Conservation (phyloP, 2,329 filamentous ascomycete genomes). For the Alternaria ethzedia region DNA sequence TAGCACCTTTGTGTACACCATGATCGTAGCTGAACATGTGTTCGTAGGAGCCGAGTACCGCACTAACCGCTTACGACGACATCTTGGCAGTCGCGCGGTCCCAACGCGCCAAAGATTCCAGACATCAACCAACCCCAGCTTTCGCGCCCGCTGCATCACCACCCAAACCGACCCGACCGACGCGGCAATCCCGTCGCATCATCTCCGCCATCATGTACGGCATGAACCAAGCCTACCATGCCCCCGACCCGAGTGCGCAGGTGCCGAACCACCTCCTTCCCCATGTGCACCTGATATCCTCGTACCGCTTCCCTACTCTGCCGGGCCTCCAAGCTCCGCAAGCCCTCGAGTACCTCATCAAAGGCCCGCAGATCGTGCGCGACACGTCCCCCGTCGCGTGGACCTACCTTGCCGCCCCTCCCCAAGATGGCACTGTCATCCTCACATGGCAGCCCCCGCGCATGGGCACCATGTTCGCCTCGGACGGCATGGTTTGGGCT, state of each 20-base stretch:
- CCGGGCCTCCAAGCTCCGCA: conserved; percentile 75
- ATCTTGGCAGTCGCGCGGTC: conserved; percentile 18
- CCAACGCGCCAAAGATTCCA: conserved; percentile 27
- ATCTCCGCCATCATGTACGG: conserved; percentile 36
- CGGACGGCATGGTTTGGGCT: conserved; percentile 91
- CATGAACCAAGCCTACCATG: conserved; percentile 44
- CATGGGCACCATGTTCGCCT: conserved; percentile 77
- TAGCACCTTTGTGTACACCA: background rate
- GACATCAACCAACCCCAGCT: conserved; percentile 25
- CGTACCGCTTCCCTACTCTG: conserved; percentile 77
- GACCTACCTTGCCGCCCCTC: conserved; percentile 85
- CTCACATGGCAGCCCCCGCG: conserved; percentile 84
- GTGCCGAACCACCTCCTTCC: conserved; percentile 63
- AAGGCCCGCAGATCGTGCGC: conserved; percentile 83
- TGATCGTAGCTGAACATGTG: background rate
- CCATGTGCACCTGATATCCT: conserved; percentile 89
- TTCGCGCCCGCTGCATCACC: conserved; percentile 26
- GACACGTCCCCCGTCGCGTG: conserved; percentile 88
- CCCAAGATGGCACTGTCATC: conserved; percentile 76
- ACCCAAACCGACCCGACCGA: conserved; percentile 12
- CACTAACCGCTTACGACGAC: conserved; percentile 1
- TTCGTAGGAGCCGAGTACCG: background rate
- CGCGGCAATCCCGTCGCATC: conserved; percentile 38
- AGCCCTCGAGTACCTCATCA: conserved; percentile 81
- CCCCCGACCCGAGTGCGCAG: conserved; percentile 43